Evolutionary conservation across 768 basidiomycete genomes (phyloP).

Genomic region (Suillus occidentalis): DNA sequence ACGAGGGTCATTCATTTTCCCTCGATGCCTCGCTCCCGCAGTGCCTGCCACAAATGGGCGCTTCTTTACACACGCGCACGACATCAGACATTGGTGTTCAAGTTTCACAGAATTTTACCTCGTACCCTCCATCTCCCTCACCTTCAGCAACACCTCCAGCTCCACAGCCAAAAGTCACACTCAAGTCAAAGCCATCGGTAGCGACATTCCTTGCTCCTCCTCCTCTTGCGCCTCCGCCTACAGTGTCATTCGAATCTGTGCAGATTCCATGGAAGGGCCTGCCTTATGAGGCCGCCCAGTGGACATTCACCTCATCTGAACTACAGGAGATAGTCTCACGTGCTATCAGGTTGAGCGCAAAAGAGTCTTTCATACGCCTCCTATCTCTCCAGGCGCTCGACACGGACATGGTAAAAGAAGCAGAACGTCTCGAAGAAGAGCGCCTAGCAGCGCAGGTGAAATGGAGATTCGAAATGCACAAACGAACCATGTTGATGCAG

Average conservation of each 20-base stretch:
- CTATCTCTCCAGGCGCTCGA: constrained; percentile 65
- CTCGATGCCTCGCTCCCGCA: constrained; percentile 11
- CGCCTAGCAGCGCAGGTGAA: constrained; percentile 59
- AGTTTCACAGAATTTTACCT: neutral
- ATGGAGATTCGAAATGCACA: constrained; percentile 65
- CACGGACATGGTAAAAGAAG: constrained; percentile 54
- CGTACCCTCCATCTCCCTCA: constrained; percentile 7
- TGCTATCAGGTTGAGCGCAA: constrained; percentile 67
- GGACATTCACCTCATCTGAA: constrained; percentile 48
- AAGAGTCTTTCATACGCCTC: constrained; percentile 70
- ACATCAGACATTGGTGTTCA: constrained; percentile 19
- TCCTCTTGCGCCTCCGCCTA: constrained; percentile 47
- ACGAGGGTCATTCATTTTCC: constrained; percentile 5
- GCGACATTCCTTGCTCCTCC: constrained; percentile 29
- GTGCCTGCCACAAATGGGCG: neutral
- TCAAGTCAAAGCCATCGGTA: constrained; percentile 2
- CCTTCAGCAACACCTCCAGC: constrained; percentile 14
- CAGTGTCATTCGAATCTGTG: constrained; percentile 54
- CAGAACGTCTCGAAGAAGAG: constrained; percentile 52
- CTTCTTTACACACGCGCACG: neutral
- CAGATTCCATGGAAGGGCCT: constrained; percentile 68
- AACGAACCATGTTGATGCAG: constrained; percentile 70
- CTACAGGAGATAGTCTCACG: constrained; percentile 72
- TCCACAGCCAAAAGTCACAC: constrained; percentile 12
- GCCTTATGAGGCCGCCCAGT: constrained; percentile 70